Percentiles rank a stretch among this genome's conserved stretches.
phyloP scores from a whole-genome alignment of 2,329 filamentous ascomycete genomes.

The Botrytis tulipae region DNA sequence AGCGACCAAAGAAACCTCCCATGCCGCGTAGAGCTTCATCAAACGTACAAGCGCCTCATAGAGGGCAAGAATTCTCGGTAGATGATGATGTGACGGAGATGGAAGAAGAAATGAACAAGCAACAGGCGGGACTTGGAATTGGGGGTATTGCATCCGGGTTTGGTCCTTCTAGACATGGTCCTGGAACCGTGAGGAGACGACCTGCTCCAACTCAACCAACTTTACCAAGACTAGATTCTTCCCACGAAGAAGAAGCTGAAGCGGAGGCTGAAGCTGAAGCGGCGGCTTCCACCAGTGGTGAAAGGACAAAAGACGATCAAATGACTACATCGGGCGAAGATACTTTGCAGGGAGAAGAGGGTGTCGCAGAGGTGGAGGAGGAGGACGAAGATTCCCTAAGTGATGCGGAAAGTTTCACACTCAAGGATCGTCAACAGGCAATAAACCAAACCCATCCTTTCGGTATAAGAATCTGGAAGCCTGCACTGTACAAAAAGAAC shows the following conservation, averaged over 20 bases:
- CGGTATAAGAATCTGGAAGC: conserved; percentile 98
- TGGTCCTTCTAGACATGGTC: conserved; percentile 46
- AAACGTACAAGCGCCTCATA: conserved; percentile 66
- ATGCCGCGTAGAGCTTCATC: conserved; percentile 74
- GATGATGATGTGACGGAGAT: conserved; percentile 85
- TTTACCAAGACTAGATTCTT: conserved; percentile 50
- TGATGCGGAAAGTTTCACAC: conserved; percentile 94
- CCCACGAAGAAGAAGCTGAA: conserved; percentile 46
- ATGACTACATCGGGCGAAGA: conserved; percentile 31
- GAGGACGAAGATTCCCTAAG: conserved; percentile 61
- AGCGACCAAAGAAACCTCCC: conserved; percentile 58
- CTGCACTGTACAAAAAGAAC: conserved; percentile 95
- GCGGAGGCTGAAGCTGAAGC: conserved; percentile 28
- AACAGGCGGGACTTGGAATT: conserved; percentile 43
- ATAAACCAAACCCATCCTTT: conserved; percentile 99
- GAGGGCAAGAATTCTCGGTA: conserved; percentile 83
- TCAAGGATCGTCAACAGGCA: conserved; percentile 93
- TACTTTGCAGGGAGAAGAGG: conserved; percentile 39
- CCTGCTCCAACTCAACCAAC: conserved; percentile 46
- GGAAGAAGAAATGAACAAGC: conserved; percentile 60
- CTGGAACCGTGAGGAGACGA: conserved; percentile 50
- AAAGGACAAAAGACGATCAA: conserved; percentile 23
- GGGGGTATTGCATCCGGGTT: conserved; percentile 37
- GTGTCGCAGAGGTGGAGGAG: conserved; percentile 40
- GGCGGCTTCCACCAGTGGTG: conserved; percentile 22